phyloP scores from a whole-genome alignment of 2,329 filamentous ascomycete species.

The Fusarium piperis region DNA sequence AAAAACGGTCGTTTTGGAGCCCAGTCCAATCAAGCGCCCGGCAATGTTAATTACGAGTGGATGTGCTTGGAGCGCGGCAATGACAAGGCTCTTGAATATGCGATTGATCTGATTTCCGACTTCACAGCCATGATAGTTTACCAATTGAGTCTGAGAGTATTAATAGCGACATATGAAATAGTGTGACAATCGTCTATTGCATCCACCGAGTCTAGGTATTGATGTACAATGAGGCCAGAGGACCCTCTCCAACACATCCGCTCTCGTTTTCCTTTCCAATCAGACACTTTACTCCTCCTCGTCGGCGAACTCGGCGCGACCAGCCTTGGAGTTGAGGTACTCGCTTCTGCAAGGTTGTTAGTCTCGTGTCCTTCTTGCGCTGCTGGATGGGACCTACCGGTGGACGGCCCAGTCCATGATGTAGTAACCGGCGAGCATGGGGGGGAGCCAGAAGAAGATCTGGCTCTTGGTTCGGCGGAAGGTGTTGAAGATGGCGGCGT shows the following conservation, averaged over 20 bases:
- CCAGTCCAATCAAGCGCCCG: slow-evolving; percentile 33
- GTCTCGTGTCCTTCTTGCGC: background rate
- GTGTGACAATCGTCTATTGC: slow-evolving; percentile 49
- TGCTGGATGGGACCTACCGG: slow-evolving; percentile 68
- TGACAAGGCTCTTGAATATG: background rate
- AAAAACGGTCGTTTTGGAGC: background rate
- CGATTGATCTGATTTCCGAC: slow-evolving; percentile 12
- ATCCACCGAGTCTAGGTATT: slow-evolving; percentile 51
- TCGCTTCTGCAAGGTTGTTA: slow-evolving; percentile 68
- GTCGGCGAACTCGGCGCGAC: slow-evolving; percentile 65
- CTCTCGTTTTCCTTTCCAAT: slow-evolving; percentile 21
- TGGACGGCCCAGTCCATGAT: slow-evolving; percentile 91
- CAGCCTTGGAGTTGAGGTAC: slow-evolving; percentile 83
- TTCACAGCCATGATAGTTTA: background rate
- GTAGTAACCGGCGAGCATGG: slow-evolving; percentile 81
- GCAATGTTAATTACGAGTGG: slow-evolving; percentile 39
- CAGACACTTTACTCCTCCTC: slow-evolving; percentile 54
- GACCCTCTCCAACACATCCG: slow-evolving; percentile 45
- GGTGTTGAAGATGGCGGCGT: slow-evolving; percentile 94
- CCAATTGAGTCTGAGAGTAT: background rate
- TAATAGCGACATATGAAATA: slow-evolving; percentile 34
- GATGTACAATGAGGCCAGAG: slow-evolving; percentile 52
- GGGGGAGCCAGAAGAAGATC: slow-evolving; percentile 88
- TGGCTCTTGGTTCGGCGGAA: slow-evolving; percentile 87
- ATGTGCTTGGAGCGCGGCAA: background rate